Evolutionary conservation across 192 early-diverging fungal species (phyloP), one percentile per base, ranked within the genome.

Genomic region (Rhizophagus clarus): DNA sequence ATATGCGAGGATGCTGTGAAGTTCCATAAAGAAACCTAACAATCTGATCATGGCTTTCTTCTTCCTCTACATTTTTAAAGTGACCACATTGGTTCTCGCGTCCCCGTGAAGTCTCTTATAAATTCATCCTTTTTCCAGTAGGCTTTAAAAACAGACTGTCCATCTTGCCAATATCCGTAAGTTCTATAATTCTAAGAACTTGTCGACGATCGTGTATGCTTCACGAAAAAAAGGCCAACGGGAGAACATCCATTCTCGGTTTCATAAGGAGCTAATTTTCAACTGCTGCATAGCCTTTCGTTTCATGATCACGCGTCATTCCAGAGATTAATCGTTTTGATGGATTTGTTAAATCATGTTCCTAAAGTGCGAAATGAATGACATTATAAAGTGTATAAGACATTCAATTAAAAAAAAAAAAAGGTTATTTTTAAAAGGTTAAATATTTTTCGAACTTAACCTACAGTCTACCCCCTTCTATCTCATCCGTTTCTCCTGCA

Each of bases 1-100:
- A 45, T 72, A 84, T 76, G 61, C 82, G 80, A 68, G 83, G 79
- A 47, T 80, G 81, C 14, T 78, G 79, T 51, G 84, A 83, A 14
- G 83, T 56, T 4, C 82, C 84, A 67, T 85, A 82, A 47, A 78
- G n/a, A n/a, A 73, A 29, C 26, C 66, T 22, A 49, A 73, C 4
- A 40, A 73, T 20, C 31, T 10, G 32, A 20, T 12, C 66, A 68
- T 20, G 20, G 28, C 10, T 22, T 68, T 85, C 78, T 26, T 49
- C 68, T 63, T 82, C 79, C 62, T 83, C 80, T 14, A 82, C 66
- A n/a, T 63, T 75, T n/a, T 47, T 74, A 85, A 51, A 11, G 73
- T 56, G 40, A 82, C 61, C 61, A 49, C 42, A 49, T 47, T 17
- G 71, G 42, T 5, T 29, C n/a, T 5, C 71, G 11, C 47, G 45